Base-by-base conservation (phyloP, 139 green algal species). In the Chlorella sp. region DNA sequence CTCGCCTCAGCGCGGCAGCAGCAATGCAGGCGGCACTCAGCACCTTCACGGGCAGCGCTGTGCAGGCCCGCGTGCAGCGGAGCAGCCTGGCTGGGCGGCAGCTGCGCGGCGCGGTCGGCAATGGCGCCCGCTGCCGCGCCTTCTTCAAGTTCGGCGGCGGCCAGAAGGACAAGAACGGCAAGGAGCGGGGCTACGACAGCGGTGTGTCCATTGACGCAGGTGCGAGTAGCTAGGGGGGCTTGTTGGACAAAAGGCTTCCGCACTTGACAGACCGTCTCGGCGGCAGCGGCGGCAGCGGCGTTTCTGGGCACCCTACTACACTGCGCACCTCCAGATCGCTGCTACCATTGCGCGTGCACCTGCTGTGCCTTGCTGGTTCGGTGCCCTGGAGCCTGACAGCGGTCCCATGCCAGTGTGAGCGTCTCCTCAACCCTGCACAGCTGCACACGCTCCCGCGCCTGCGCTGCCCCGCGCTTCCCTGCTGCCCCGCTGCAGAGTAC, bases 101-200 rank as follows among this genome's bases (percentile, higher is more conserved):
- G 63, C 73, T 91, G 72, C 30, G 47, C 36, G 51, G 64, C 6
- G 44, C 47, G 2, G 62, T n/a, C 30, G 32, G 39, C n/a, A 91
- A 91, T 62, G 87, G 87, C 26, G 67, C 64, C 62, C 79, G 80
- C n/a, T 91, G 87, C 85, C 80, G 32, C 34, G 87, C 88, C 32
- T 95, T 96, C 67, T 97, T 97, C 89, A 93, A 93, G 55, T 97
- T 97, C 62, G 90, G 92, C 79, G 93, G 94, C 85, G 90, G 90
- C 12, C 30, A 63, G 23, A 85, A 86, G 34, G 55, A 85, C 20
- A 90, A 82, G 60, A 25, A n/a, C 36, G 76, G 32, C 51, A 36
- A 32, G 72, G n/a, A 41, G 6, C 20, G 51, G 28, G 76, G 32
- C 51, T 28, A 32, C 80, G n/a, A 41, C 7, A 15, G 51, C 13